These are phyloP conservation scores for Gremmenia infestans DNA, from an alignment of 2,329 filamentous ascomycete genomes.

Conservation along the genomic window DNA sequence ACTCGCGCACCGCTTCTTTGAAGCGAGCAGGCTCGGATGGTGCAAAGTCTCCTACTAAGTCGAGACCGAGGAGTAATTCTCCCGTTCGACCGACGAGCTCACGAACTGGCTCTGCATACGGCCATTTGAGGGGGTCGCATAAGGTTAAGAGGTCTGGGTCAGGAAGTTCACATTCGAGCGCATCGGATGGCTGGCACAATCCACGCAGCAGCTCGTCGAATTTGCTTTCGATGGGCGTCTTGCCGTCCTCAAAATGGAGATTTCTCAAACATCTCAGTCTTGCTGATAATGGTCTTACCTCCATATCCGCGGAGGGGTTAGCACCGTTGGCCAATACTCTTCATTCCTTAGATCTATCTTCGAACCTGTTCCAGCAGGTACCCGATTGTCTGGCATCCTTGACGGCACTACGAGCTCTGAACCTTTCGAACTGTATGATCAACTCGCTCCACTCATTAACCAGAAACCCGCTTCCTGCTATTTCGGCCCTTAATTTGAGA, in stretches of 20 bases:
- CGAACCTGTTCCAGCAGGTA: slow-evolving; percentile 89
- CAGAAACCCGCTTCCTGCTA: slow-evolving; percentile 82
- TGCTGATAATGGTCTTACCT: slow-evolving; percentile 84
- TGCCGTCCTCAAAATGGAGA: slow-evolving; percentile 88
- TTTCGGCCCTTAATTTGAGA: slow-evolving; percentile 86
- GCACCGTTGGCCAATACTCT: slow-evolving; percentile 80
- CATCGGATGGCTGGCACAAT: slow-evolving; percentile 58
- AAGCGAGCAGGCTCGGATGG: slow-evolving; percentile 29
- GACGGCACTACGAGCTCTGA: slow-evolving; percentile 83
- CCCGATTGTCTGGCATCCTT: slow-evolving; percentile 85
- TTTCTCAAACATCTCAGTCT: slow-evolving; percentile 89
- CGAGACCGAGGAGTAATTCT: slow-evolving; percentile 69
- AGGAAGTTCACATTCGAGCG: slow-evolving; percentile 82
- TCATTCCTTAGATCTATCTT: slow-evolving; percentile 86
- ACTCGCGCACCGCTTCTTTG: slow-evolving; percentile 20
- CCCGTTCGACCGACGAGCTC: slow-evolving; percentile 73
- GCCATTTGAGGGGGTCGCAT: slow-evolving; percentile 59
- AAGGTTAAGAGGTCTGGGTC: slow-evolving; percentile 85
- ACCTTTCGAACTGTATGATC: slow-evolving; percentile 97
- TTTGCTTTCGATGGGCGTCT: slow-evolving; percentile 62
- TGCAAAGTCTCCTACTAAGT: slow-evolving; percentile 27
- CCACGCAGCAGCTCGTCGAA: slow-evolving; percentile 74
- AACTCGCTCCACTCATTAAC: slow-evolving; percentile 84
- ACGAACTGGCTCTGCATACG: slow-evolving; percentile 54
- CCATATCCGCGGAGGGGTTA: slow-evolving; percentile 70